A percentile compares a stretch with the other conserved stretches of the same genome.
These are phyloP conservation scores for Leishmania guyanensis DNA, from an alignment of 208 protist genomes.

Conservation along the genomic window DNA sequence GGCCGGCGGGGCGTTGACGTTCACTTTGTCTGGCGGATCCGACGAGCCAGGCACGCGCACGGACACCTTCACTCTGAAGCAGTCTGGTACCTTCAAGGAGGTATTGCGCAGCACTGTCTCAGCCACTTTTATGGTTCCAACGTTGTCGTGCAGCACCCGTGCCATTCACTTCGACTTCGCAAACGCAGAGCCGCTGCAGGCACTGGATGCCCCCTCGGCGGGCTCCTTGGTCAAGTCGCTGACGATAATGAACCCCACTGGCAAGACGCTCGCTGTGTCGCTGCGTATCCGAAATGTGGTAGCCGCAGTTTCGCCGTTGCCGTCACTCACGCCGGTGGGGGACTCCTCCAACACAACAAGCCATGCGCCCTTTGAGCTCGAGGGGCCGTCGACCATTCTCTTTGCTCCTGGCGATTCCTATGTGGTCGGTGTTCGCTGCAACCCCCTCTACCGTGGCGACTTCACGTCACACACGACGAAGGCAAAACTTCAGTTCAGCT, in stretches of 20 bases:
- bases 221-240: slow-evolving; percentile 63
- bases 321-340: slow-evolving; percentile 16
- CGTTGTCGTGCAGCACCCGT: slow-evolving; percentile 78
- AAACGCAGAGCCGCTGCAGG: slow-evolving; percentile 39
- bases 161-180: slow-evolving; percentile 87
- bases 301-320: slow-evolving; percentile 11
- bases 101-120: slow-evolving; percentile 72
- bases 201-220: neutral
- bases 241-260: slow-evolving; percentile 89
- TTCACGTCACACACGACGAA: slow-evolving; percentile 74
- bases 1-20: slow-evolving; percentile 46
- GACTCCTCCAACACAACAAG: slow-evolving; percentile 7
- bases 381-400: slow-evolving; percentile 50
- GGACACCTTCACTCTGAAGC: slow-evolving; percentile 88
- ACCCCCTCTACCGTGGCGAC: slow-evolving; percentile 86
- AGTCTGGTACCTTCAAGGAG: slow-evolving; percentile 75
- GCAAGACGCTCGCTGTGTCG: slow-evolving; percentile 71
- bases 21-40: slow-evolving; percentile 66
- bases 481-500: slow-evolving; percentile 77
- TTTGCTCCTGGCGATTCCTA: slow-evolving; percentile 77
- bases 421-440: slow-evolving; percentile 86
- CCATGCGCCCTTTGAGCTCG: slow-evolving; percentile 69
- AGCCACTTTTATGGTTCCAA: slow-evolving; percentile 86
- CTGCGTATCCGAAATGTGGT: slow-evolving; percentile 50
- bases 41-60: slow-evolving; percentile 52